These are phyloP conservation scores for Pachysolen tannophilus DNA, from an alignment of 805 yeast genomes.

Conservation along the genomic window DNA sequence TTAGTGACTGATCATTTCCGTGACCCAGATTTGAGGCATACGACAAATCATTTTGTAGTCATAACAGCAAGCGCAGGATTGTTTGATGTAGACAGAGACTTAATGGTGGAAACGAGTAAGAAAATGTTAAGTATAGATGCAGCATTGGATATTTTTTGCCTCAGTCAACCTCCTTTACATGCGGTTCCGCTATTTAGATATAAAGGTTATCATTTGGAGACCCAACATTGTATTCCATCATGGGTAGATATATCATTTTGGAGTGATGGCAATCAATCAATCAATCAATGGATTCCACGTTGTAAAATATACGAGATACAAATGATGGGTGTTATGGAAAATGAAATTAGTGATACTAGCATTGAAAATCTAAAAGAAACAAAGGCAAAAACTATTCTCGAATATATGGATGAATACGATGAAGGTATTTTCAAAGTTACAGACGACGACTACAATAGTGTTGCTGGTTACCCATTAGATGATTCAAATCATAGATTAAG, in stretches of 20 bases:
- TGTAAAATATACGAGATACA: slow-evolving; percentile 93
- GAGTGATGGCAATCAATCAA: slow-evolving; percentile 44
- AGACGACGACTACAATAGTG: background rate
- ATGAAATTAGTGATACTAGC: slow-evolving; percentile 65
- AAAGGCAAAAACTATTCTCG: slow-evolving; percentile 33
- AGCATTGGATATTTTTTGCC: slow-evolving; percentile 81
- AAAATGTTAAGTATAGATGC: slow-evolving; percentile 72
- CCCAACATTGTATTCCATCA: slow-evolving; percentile 78
- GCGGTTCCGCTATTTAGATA: slow-evolving; percentile 84
- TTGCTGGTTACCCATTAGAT: too few species aligned
- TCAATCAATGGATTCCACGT: slow-evolving; percentile 79
- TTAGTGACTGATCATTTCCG: slow-evolving; percentile 68
- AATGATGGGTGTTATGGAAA: slow-evolving; percentile 98
- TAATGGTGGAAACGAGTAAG: slow-evolving; percentile 66
- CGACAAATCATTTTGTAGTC: slow-evolving; percentile 83
- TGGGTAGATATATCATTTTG: slow-evolving; percentile 96
- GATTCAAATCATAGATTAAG: too few species aligned
- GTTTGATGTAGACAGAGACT: slow-evolving; percentile 81
- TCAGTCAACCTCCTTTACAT: slow-evolving; percentile 88
- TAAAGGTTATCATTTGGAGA: slow-evolving; percentile 37
- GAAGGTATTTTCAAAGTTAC: slow-evolving; percentile 34
- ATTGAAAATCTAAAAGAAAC: slow-evolving; percentile 46
- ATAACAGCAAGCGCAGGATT: slow-evolving; percentile 92
- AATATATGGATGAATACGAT: slow-evolving; percentile 67
- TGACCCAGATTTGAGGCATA: slow-evolving; percentile 81